Evolutionary conservation across 139 green algal genomes (phyloP).

Genomic region (Tetradesmus obliquus): DNA sequence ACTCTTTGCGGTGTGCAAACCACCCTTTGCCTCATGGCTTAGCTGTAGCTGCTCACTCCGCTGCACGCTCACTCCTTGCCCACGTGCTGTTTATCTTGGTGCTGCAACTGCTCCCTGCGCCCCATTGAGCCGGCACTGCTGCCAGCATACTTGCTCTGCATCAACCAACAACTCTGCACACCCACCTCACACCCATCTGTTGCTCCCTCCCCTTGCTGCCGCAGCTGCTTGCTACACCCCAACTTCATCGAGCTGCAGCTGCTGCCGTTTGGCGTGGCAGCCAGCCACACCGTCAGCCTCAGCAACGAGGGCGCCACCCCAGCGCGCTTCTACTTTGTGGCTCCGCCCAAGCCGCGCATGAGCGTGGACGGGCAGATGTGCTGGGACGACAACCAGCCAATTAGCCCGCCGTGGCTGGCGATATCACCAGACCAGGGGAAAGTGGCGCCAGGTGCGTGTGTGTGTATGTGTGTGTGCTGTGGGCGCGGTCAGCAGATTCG

Average conservation of each 20-base stretch:
- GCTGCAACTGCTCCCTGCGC: too few species aligned
- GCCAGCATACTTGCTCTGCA: too few species aligned
- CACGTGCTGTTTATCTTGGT: too few species aligned
- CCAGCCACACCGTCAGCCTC: slow-evolving; percentile 42
- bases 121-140: too few species aligned
- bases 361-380: slow-evolving; percentile 17
- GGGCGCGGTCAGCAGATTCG: neutral
- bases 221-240: slow-evolving; percentile 58
- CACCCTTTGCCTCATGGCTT: too few species aligned
- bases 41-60: too few species aligned
- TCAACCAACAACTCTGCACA: too few species aligned
- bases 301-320: slow-evolving; percentile 48
- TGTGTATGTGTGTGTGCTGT: neutral
- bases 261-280: slow-evolving; percentile 44
- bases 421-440: slow-evolving; percentile 35
- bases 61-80: too few species aligned
- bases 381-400: slow-evolving; percentile 53
- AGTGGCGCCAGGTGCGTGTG: slow-evolving; percentile 39
- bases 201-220: too few species aligned
- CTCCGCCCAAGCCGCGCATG: slow-evolving; percentile 27
- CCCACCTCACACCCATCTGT: too few species aligned
- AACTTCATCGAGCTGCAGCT: slow-evolving; percentile 56
- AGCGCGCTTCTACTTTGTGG: slow-evolving; percentile 46
- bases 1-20: too few species aligned
- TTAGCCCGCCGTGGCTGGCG: slow-evolving; percentile 54